These are phyloP conservation scores for Citrus glauca DNA, from an alignment of 345 rosid species.

Conservation along the genomic window DNA sequence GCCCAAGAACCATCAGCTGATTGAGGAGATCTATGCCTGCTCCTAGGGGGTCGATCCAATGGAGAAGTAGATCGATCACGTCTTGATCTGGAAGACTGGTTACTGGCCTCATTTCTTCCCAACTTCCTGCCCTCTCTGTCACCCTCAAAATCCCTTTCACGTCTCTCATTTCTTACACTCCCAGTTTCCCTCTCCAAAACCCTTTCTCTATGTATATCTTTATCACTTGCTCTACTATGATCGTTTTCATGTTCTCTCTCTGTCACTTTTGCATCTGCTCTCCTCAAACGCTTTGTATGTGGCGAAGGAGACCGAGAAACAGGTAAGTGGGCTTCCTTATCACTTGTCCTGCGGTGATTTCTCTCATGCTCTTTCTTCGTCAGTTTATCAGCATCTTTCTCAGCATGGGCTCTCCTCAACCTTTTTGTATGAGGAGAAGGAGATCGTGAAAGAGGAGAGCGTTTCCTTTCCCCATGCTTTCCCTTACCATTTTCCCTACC, in stretches of 20 bases:
- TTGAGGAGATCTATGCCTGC: constrained; percentile 56
- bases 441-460: constrained; percentile 38
- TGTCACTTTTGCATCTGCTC: constrained; percentile 41
- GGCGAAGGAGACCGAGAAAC: constrained; percentile 71
- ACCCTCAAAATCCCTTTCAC: constrained; percentile 35
- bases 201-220: constrained; percentile 25
- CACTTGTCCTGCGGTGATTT: constrained; percentile 21
- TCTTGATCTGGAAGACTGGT: constrained; percentile 44
- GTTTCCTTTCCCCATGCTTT: constrained; percentile 22
- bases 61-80: constrained; percentile 52
- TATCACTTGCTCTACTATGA: constrained; percentile 20
- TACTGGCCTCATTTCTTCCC: constrained; percentile 53
- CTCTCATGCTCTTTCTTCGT: constrained; percentile 25
- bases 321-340: constrained; percentile 14
- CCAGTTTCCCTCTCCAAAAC: constrained; percentile 38
- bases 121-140: constrained; percentile 53
- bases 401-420: constrained; percentile 53
- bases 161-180: constrained; percentile 42
- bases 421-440: constrained; percentile 78
- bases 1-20: constrained; percentile 35
- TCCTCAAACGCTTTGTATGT: constrained; percentile 55
- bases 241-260: constrained; percentile 29
- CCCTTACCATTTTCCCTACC: constrained; percentile 46
- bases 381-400: constrained; percentile 40
- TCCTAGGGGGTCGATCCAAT: constrained; percentile 43